Conservation (phyloP, 371 early-diverging fungal genomes). For the Apophysomyces variabilis region DNA sequence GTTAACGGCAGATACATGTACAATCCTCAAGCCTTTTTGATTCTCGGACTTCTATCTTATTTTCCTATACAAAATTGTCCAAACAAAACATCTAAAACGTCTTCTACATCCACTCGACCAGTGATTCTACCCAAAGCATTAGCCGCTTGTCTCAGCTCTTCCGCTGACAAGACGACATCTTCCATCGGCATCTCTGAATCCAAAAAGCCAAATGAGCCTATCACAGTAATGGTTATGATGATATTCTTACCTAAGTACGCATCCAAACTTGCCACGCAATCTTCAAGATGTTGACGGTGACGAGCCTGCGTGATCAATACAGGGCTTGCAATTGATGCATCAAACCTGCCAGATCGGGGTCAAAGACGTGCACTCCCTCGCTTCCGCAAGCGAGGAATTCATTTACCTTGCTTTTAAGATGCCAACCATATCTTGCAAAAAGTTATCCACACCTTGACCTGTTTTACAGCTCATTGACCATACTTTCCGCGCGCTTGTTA, state of each 20-base stretch:
- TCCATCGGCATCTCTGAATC: slow-evolving; percentile 34
- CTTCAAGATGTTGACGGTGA: slow-evolving; percentile 71
- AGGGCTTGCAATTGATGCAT: slow-evolving; percentile 42
- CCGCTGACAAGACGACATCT: slow-evolving; percentile 76
- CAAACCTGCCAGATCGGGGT: slow-evolving; percentile 46
- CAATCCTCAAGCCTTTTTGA: too few relatives aligned
- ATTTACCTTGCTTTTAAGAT: slow-evolving; percentile 55
- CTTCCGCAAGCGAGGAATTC: neutral
- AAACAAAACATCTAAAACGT: slow-evolving; percentile 79
- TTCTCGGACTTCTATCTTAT: slow-evolving; percentile 35
- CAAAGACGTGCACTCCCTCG: neutral
- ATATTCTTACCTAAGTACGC: slow-evolving; percentile 54
- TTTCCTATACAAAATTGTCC: slow-evolving; percentile 87
- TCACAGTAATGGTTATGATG: neutral
- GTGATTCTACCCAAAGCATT: slow-evolving; percentile 77
- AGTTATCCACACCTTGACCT: slow-evolving; percentile 59
- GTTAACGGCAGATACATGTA: too few relatives aligned
- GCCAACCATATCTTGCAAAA: slow-evolving; percentile 57
- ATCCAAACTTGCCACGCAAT: slow-evolving; percentile 60
- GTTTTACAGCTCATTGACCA: slow-evolving; percentile 70
- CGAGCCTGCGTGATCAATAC: slow-evolving; percentile 72
- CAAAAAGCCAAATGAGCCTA: neutral
- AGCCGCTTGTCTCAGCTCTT: slow-evolving; percentile 78
- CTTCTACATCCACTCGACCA: slow-evolving; percentile 75
- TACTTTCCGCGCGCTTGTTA: slow-evolving; percentile 30